These are phyloP conservation scores for Pseudognaphalium luteoalbum DNA, from an alignment of 129 eudicot genomes.

Conservation along the genomic window DNA sequence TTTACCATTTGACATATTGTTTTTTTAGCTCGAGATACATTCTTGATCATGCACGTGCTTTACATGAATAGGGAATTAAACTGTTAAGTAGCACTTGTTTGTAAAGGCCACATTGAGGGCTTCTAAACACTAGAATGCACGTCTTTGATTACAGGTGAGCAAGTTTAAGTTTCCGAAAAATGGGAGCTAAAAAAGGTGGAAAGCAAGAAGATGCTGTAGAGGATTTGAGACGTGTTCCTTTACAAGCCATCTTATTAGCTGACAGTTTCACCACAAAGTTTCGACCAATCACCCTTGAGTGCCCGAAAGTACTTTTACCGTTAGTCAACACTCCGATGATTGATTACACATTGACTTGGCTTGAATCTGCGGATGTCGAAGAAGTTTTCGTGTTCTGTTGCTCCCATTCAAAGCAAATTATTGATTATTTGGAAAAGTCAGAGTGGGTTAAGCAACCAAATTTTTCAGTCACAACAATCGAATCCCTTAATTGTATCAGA, in stretches of 20 bases:
- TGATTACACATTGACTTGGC: constrained; percentile 94
- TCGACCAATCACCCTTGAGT: constrained; percentile 93
- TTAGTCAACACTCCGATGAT: constrained; percentile 92
- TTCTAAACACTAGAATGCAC: not conserved
- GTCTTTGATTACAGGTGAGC: constrained; percentile 19
- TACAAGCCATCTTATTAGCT: constrained; percentile 87
- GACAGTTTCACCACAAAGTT: constrained; percentile 90
- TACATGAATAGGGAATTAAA: not conserved
- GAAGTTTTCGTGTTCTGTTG: constrained; percentile 92
- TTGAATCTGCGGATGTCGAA: constrained; percentile 85
- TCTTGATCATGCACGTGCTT: not conserved
- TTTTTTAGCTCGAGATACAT: not conserved
- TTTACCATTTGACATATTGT: too few species aligned
- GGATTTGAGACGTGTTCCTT: constrained; percentile 68
- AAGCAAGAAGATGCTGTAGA: constrained; percentile 59
- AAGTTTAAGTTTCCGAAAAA: constrained; percentile 24
- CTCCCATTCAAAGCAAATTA: constrained; percentile 91
- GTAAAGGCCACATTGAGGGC: not conserved
- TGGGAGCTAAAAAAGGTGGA: constrained; percentile 74
- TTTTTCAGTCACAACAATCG: constrained; percentile 74
- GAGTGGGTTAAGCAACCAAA: constrained; percentile 78
- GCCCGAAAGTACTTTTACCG: constrained; percentile 81
- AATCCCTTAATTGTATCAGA: constrained; percentile 73
- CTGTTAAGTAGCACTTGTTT: not conserved
- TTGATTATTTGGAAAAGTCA: constrained; percentile 60